Evolutionary conservation across 345 rosid genomes (phyloP).

Genomic region (Camelina hispida): DNA sequence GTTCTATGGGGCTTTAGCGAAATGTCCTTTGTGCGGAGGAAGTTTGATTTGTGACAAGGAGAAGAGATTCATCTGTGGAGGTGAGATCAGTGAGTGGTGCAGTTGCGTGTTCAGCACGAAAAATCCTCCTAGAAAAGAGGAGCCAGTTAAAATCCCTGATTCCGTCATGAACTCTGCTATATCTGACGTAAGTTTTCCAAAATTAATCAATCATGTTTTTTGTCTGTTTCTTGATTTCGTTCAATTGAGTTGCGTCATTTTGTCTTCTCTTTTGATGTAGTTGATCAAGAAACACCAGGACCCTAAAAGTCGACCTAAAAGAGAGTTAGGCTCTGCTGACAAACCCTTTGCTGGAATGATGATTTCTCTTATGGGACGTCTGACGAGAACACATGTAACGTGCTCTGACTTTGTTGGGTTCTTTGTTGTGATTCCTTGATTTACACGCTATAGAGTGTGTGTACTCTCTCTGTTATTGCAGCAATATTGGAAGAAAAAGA

Average conservation of each 20-base stretch:
- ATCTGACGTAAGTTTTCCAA: conserved; percentile 50
- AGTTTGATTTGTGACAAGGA: conserved; percentile 59
- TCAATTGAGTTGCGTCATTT: neutral
- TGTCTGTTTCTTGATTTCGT: neutral
- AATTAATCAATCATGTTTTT: neutral
- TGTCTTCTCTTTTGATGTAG: conserved; percentile 36
- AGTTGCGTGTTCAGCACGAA: conserved; percentile 69
- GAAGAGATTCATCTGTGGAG: conserved; percentile 59
- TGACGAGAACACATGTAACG: conserved; percentile 68
- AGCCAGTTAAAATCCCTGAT: conserved; percentile 57
- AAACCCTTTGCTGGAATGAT: conserved; percentile 71
- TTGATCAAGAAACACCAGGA: conserved; percentile 68
- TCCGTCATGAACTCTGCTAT: conserved; percentile 55
- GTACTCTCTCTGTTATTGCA: conserved; percentile 39
- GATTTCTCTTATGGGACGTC: conserved; percentile 73
- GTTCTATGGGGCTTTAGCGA: conserved; percentile 66
- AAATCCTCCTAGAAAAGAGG: conserved; percentile 64
- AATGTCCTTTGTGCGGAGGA: conserved; percentile 63
- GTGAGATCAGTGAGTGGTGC: conserved; percentile 81
- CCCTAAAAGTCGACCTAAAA: conserved; percentile 54
- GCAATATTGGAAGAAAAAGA: conserved; percentile 68
- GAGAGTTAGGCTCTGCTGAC: conserved; percentile 47
- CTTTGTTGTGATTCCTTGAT: neutral
- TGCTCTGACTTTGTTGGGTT: neutral
- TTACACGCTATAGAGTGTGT: neutral